phyloP scores from a whole-genome alignment of 139 green algal species.

The Volvox africanus region DNA sequence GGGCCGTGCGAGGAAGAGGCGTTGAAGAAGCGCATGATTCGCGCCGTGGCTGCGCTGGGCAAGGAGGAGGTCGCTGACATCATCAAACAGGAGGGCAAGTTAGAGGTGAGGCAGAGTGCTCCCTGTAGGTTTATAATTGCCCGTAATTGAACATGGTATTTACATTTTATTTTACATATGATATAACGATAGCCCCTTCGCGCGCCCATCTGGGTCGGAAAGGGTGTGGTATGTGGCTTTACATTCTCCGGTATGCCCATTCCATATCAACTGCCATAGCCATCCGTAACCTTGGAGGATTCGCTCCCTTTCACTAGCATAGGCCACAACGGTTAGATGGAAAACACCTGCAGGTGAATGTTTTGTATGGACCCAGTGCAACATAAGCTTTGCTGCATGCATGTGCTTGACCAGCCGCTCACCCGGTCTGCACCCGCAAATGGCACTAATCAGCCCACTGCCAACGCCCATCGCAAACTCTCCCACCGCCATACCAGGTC shows the following conservation, averaged over 20 bases:
- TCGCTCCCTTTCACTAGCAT: too few species aligned
- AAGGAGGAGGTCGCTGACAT: conserved; percentile 77
- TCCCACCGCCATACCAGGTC: conserved; percentile 42
- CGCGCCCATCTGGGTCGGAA: too few species aligned
- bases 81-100: conserved; percentile 80
- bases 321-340: too few species aligned
- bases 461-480: background rate
- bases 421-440: background rate
- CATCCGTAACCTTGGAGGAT: too few species aligned
- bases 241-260: too few species aligned
- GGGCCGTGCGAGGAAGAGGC: conserved; percentile 82
- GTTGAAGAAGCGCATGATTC: conserved; percentile 81
- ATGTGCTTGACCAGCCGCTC: background rate
- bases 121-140: too few species aligned
- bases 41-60: conserved; percentile 73
- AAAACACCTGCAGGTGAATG: too few species aligned
- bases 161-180: too few species aligned
- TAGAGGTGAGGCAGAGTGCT: conserved; percentile 74
- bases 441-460: background rate
- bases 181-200: too few species aligned
- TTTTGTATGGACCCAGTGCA: background rate
- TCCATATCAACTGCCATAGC: too few species aligned
- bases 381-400: background rate
- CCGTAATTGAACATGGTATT: too few species aligned
- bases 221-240: too few species aligned